These are phyloP conservation scores for Beauveria rudraprayagi DNA, from an alignment of 2,329 filamentous ascomycete species.

Conservation along the genomic window DNA sequence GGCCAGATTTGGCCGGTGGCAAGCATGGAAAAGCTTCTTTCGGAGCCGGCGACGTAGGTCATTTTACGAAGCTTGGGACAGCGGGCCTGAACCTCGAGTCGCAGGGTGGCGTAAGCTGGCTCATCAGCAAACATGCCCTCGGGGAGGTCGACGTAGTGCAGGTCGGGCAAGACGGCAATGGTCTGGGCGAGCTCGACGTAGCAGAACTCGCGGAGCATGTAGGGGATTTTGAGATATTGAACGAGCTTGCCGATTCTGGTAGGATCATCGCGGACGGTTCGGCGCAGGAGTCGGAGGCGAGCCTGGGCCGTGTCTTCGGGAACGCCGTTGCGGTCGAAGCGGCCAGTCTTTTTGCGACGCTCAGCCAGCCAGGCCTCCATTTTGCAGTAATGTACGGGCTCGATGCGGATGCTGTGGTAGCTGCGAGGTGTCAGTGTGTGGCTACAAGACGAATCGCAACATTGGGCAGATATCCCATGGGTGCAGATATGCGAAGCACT, in stretches of 20 bases:
- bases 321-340: slow-evolving; percentile 68
- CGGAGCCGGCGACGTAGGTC: slow-evolving; percentile 71
- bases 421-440: slow-evolving; percentile 33
- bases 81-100: slow-evolving; percentile 74
- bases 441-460: neutral
- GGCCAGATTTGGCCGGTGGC: slow-evolving; percentile 59
- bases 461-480: neutral
- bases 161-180: slow-evolving; percentile 74
- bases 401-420: slow-evolving; percentile 85
- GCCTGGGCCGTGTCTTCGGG: slow-evolving; percentile 71
- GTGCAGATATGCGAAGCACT: slow-evolving; percentile 28
- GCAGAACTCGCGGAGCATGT: slow-evolving; percentile 86
- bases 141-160: slow-evolving; percentile 85
- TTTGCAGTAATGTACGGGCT: slow-evolving; percentile 89
- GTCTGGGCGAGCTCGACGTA: slow-evolving; percentile 79
- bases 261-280: slow-evolving; percentile 72
- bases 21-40: slow-evolving; percentile 66
- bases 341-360: slow-evolving; percentile 64
- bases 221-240: slow-evolving; percentile 77
- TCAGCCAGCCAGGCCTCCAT: slow-evolving; percentile 76
- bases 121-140: slow-evolving; percentile 83
- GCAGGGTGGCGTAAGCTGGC: slow-evolving; percentile 61
- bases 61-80: slow-evolving; percentile 84
- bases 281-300: slow-evolving; percentile 69
- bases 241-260: slow-evolving; percentile 61